Base-by-base conservation (phyloP, 176 grass and related monocot species). In the Oryza coarctata region DNA sequence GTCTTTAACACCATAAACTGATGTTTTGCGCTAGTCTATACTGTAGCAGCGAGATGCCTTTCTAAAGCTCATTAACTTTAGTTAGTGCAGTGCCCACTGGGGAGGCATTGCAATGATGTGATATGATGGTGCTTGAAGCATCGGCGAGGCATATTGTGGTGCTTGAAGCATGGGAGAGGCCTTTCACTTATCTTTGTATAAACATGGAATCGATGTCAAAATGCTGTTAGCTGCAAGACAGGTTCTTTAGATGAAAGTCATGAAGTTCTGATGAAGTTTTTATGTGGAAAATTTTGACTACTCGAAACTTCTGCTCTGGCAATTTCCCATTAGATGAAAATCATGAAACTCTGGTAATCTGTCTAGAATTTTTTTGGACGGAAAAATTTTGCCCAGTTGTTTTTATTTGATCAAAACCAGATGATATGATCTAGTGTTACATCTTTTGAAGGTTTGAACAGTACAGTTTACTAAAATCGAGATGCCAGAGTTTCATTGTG, bases 51-150 rank as follows among this genome's bases (percentile, higher is more conserved):
- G 32, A 44, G 55, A 36, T 63, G n/a, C 17, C 13, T 68, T 68
- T 76, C 32, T 60, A 26, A 66, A 36, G 43, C 43, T 61, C 34
- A 63, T 80, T n/a, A 3, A 41, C 33, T 62, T 29, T 13, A 9
- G 68, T 81, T 43, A 71, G 26, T 40, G 33, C 47, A 55, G 49
- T 41, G 22, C 23, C 52, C 55, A 44, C 79, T 10, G 9, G 12
- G 6, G 15, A 81, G 9, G 34, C 67, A 61, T 61, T 40, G 17
- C 79, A 40, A 81, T 71, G 66, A 41, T 81, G 49, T 62, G 33
- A 41, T 62, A 30, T 70, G 30, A 70, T 58, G 66, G 38, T 57
- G 31, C 29, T 79, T 68, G 77, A 36, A 35, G 7, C 77, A 35
- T 15, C 22, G 11, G 27, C 13, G 3, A 12, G 25, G 49, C 41